These are phyloP conservation scores for Solanum chacoense DNA, from an alignment of 305 asterid species.

Conservation along the genomic window DNA sequence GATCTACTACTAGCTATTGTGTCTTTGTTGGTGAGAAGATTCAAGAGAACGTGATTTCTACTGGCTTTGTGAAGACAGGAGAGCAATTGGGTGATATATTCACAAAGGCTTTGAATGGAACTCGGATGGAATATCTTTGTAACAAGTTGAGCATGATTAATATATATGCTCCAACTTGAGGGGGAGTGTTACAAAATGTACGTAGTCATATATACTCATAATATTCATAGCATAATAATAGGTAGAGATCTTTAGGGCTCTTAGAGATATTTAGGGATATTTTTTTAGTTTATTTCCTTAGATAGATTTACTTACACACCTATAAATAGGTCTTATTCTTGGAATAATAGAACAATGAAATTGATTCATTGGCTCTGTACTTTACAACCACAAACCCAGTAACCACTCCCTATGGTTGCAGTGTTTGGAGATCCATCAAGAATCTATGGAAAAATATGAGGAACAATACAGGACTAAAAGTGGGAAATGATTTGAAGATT, in stretches of 20 bases:
- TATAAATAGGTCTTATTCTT: neutral
- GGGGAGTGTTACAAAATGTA: neutral
- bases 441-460: no score
- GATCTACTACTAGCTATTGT: neutral
- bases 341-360: neutral
- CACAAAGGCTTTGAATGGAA: neutral
- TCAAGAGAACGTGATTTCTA: neutral
- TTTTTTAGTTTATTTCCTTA: neutral
- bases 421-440: no score
- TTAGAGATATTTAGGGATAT: neutral
- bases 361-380: neutral
- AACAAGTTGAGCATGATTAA: neutral
- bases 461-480: no score
- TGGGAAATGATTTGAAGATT: no score
- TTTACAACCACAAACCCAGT: neutral
- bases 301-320: neutral
- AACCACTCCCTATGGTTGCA: no score
- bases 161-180: neutral
- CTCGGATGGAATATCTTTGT: neutral
- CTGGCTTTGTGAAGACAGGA: neutral
- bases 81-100: neutral
- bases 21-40: neutral
- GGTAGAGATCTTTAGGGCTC: neutral
- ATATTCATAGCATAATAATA: neutral
- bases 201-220: neutral